A percentile compares a stretch with the other conserved stretches of the same genome.
Evolutionary conservation across 2,329 filamentous ascomycete species (phyloP).

Genomic region (Fonsecaea erecta): DNA sequence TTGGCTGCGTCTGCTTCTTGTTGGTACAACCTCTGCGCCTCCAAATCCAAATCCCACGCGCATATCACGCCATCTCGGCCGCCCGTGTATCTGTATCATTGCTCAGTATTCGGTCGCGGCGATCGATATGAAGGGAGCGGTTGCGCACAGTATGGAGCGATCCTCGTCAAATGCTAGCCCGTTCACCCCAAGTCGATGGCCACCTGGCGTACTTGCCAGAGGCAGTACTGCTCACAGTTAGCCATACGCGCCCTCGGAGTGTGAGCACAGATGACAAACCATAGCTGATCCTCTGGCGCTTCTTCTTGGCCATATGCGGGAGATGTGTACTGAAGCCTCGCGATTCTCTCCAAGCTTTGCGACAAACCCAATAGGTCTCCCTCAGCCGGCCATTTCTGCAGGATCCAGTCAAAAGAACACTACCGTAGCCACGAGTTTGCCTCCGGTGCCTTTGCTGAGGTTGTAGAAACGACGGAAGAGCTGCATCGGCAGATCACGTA

Average conservation of each 20-base stretch:
- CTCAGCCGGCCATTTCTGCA: conserved; percentile 24
- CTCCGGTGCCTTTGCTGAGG: conserved; percentile 6
- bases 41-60: conserved; percentile 86
- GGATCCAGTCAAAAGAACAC: conserved; percentile 5
- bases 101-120: conserved; percentile 28
- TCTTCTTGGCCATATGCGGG: conserved; percentile 66
- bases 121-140: conserved; percentile 23
- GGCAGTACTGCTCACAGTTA: conserved; percentile 63
- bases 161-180: conserved; percentile 84
- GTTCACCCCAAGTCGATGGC: conserved; percentile 93
- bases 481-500: conserved; percentile 22
- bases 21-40: conserved; percentile 53
- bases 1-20: conserved; percentile 27
- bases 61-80: conserved; percentile 95
- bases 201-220: conserved; percentile 74
- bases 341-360: conserved; percentile 11
- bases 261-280: conserved; percentile 52
- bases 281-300: conserved; percentile 72
- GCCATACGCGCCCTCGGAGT: conserved; percentile 4
- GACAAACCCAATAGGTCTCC: conserved; percentile 8
- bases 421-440: conserved; percentile 2
- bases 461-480: conserved; percentile 17
- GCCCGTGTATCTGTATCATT: conserved; percentile 76
- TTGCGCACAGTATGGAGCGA: conserved; percentile 80
- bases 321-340: conserved; percentile 11